These are phyloP conservation scores for Ganoderma multipileum DNA, from an alignment of 1,284 basidiomycete genomes.

Conservation along the genomic window DNA sequence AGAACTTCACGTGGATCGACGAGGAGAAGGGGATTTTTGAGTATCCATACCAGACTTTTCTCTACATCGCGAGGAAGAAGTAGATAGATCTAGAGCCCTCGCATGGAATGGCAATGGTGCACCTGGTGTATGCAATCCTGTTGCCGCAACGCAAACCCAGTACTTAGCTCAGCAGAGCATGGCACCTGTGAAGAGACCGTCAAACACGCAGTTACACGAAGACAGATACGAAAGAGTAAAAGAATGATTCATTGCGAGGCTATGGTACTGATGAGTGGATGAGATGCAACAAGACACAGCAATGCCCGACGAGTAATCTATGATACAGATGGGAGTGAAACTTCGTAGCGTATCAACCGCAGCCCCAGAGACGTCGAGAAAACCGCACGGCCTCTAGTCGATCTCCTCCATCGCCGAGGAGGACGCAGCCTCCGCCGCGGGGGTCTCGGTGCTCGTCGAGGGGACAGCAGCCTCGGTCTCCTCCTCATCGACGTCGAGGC, in stretches of 20 bases:
- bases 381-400: constrained; percentile 55
- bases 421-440: constrained; percentile 60
- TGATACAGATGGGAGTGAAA: constrained; percentile 30
- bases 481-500: constrained; percentile 85
- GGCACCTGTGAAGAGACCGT: neutral
- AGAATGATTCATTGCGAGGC: constrained; percentile 31
- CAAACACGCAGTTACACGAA: no score
- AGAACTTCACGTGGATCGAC: constrained; percentile 55
- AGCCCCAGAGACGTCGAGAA: constrained; percentile 18
- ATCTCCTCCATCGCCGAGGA: constrained; percentile 89
- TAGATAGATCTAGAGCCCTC: constrained; percentile 16
- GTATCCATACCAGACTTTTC: constrained; percentile 60
- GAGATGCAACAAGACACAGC: constrained; percentile 36
- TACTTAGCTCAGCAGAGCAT: neutral
- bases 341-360: constrained; percentile 26
- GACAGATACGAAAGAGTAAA: neutral
- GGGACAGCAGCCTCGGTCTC: constrained; percentile 47
- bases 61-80: constrained; percentile 52
- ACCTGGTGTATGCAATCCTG: no score
- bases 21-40: constrained; percentile 55
- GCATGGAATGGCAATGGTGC: neutral
- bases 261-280: constrained; percentile 31
- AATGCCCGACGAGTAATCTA: constrained; percentile 34
- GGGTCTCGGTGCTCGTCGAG: constrained; percentile 49
- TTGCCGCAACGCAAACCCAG: neutral